These are phyloP conservation scores for Annona squamosa DNA, from an alignment of 164 flowering plant genomes.

Conservation along the genomic window DNA sequence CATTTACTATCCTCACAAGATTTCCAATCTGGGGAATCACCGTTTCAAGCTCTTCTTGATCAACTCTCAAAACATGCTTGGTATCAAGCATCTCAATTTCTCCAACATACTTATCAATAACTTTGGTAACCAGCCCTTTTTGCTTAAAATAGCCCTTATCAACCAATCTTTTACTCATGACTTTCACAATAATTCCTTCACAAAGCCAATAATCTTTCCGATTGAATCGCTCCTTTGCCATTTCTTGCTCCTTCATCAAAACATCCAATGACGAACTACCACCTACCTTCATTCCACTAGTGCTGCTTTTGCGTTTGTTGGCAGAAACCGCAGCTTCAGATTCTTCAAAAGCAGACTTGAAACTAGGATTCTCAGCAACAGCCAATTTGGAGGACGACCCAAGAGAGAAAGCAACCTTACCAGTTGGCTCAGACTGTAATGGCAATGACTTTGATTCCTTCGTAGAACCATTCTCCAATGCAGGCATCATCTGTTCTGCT, in stretches of 20 bases:
- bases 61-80: constrained; percentile 74
- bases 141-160: constrained; percentile 82
- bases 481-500: constrained; percentile 43
- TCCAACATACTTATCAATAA: constrained; percentile 76
- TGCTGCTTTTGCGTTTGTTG: constrained; percentile 14
- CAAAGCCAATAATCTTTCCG: constrained; percentile 84
- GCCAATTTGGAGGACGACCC: constrained; percentile 29
- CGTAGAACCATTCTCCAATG: constrained; percentile 2
- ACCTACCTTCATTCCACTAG: constrained; percentile 13
- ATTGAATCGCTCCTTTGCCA: constrained; percentile 59
- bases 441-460: constrained; percentile 5
- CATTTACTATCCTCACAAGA: constrained; percentile 71
- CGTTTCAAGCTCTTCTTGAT: constrained; percentile 87
- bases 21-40: constrained; percentile 90
- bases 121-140: constrained; percentile 66
- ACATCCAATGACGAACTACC: constrained; percentile 62
- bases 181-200: constrained; percentile 80
- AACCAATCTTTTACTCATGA: constrained; percentile 72
- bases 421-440: constrained; percentile 32
- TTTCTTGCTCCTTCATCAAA: constrained; percentile 81
- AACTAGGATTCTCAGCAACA: constrained; percentile 29
- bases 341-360: constrained; percentile 43
- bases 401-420: constrained; percentile 52
- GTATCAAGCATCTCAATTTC: constrained; percentile 77
- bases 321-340: constrained; percentile 19